Percentiles rank a stretch among this genome's conserved stretches.
phyloP scores from a whole-genome alignment of 176 grass and related monocot genomes.

The Thalia dealbata region DNA sequence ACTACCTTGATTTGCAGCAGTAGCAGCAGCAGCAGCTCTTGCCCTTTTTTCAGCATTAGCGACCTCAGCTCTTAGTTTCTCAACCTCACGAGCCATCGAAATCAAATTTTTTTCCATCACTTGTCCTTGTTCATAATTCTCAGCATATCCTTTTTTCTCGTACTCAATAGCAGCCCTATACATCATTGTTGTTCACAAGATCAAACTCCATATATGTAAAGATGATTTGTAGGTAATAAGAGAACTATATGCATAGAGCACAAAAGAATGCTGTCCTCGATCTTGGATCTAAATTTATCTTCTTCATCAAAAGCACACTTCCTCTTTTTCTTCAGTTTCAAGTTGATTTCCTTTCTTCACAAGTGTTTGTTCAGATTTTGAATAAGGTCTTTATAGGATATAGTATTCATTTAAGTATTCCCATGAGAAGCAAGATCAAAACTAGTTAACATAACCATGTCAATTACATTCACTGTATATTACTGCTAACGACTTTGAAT shows the following conservation, averaged over 20 bases:
- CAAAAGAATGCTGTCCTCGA: background rate
- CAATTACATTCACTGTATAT: too few species aligned
- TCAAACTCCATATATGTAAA: background rate
- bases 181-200: conserved; percentile 9
- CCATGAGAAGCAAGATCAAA: too few species aligned
- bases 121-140: conserved; percentile 73
- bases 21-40: conserved; percentile 28
- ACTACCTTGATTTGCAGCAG: conserved; percentile 51
- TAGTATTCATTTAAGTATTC: too few species aligned
- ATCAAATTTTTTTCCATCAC: conserved; percentile 82
- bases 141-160: conserved; percentile 85
- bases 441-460: too few species aligned
- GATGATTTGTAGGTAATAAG: too few species aligned
- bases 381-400: too few species aligned
- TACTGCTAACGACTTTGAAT: too few species aligned
- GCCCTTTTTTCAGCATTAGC: conserved; percentile 56
- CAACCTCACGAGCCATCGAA: conserved; percentile 76
- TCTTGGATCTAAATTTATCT: background rate
- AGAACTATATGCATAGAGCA: too few species aligned
- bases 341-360: too few species aligned
- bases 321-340: too few species aligned
- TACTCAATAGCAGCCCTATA: conserved; percentile 60
- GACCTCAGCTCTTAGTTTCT: conserved; percentile 63
- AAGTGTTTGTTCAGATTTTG: too few species aligned
- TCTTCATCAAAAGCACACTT: background rate